Evolutionary conservation across 2,329 filamentous ascomycete genomes (phyloP).

Genomic region (Botryotinia globosa): DNA sequence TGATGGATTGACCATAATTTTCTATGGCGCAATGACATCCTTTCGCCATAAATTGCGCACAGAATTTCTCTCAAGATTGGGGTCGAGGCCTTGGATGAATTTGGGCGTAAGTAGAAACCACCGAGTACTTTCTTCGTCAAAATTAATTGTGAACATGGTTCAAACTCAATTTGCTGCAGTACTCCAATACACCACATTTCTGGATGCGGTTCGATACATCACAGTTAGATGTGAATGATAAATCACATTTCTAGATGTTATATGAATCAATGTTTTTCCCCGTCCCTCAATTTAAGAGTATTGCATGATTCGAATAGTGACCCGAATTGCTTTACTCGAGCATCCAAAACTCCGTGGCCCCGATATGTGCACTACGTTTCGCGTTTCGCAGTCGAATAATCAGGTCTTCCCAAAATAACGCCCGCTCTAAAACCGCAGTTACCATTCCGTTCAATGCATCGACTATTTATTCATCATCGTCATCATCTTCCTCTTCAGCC

Average conservation of each 20-base stretch:
- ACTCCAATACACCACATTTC: neutral
- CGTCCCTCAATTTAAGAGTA: neutral
- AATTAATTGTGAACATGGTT: neutral
- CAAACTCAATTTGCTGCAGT: neutral
- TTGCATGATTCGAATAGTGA: neutral
- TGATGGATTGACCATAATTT: neutral
- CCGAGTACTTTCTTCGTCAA: neutral
- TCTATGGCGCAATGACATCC: neutral
- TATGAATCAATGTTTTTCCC: neutral
- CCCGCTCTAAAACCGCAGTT: neutral
- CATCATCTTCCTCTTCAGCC: conserved; percentile 11
- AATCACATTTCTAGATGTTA: neutral
- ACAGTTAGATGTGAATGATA: no score
- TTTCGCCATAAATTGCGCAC: neutral
- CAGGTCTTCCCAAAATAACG: neutral
- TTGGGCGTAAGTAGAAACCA: neutral
- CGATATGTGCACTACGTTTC: neutral
- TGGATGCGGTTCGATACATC: no score
- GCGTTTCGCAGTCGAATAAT: neutral
- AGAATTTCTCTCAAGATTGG: neutral
- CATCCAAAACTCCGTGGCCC: neutral
- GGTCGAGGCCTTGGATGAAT: neutral
- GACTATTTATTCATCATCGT: conserved; percentile 1
- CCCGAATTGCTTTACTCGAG: neutral
- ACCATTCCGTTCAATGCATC: neutral